These are phyloP conservation scores for Paecilomyces sp. DNA, from an alignment of 2,329 filamentous ascomycete genomes.

Conservation along the genomic window DNA sequence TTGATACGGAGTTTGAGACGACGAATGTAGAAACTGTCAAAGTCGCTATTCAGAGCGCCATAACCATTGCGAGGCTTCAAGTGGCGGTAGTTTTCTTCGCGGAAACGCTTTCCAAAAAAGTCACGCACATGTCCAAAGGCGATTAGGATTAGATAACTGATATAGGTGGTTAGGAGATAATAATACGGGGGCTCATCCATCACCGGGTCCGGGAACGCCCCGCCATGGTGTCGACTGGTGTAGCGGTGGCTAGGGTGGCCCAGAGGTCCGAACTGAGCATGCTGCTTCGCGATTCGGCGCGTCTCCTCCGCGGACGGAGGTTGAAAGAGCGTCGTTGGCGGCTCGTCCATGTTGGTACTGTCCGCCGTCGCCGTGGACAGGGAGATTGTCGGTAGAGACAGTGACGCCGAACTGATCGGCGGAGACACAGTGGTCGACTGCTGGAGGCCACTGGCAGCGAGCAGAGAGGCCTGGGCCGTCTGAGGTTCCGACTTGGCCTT, in stretches of 20 bases:
- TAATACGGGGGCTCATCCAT: slow-evolving; percentile 97
- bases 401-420: slow-evolving; percentile 62
- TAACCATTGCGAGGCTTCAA: slow-evolving; percentile 81
- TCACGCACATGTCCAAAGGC: slow-evolving; percentile 92
- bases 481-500: slow-evolving; percentile 60
- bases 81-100: slow-evolving; percentile 76
- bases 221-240: slow-evolving; percentile 78
- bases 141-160: slow-evolving; percentile 94
- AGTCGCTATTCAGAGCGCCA: slow-evolving; percentile 92
- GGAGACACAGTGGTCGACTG: slow-evolving; percentile 44
- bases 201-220: slow-evolving; percentile 70
- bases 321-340: slow-evolving; percentile 75
- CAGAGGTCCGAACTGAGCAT: slow-evolving; percentile 88
- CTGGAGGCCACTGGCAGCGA: slow-evolving; percentile 54
- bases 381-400: slow-evolving; percentile 83
- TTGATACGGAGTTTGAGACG: slow-evolving; percentile 90
- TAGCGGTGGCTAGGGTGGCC: slow-evolving; percentile 76
- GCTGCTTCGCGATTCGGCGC: slow-evolving; percentile 64
- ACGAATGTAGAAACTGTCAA: slow-evolving; percentile 96
- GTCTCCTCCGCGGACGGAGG: slow-evolving; percentile 80
- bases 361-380: slow-evolving; percentile 78
- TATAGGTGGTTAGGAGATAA: slow-evolving; percentile 94
- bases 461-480: slow-evolving; percentile 52
- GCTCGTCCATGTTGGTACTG: slow-evolving; percentile 65
- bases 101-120: slow-evolving; percentile 96